Evolutionary conservation across 2,329 filamentous ascomycete species (phyloP), one percentile per base, ranked within the genome.

Genomic region (Conoideocrella luteorostrata): DNA sequence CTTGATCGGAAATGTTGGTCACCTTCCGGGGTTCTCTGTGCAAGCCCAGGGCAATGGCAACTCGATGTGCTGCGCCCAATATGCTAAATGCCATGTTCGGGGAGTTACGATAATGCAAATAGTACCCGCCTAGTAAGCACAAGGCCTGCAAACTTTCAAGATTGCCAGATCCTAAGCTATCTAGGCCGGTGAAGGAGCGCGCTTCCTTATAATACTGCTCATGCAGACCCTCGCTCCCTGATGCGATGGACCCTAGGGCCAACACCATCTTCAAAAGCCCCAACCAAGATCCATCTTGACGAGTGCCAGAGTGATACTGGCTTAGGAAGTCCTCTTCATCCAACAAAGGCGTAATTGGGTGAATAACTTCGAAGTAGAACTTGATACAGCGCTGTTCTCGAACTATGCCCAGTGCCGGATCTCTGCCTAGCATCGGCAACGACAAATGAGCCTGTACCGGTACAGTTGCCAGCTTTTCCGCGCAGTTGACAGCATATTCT

Each of bases 11-110:
- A 9, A 44, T 22, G 1, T 33, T 29, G 0, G 36, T 18, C 7
- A 15, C 32, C 5, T 28, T 18, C 5, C 26, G 20, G 3, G 57
- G 55, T 64, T 88, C 84, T 41, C 83, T 74, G 59, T 88, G 84
- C 13, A 88, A 64, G 2, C 84, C 84, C 22, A 88, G 69, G 1
- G 82, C 80, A 47, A 80, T 84, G n/a, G 84, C 84, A 76, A 88
- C 85, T 43, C 84, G 73, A 44, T 87, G 71, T 4, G 82, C 80
- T 3, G 82, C 83, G 15, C 84, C 84, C 55, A 85, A 76, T 9
- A 88, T 70, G 20, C 82, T 79, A 57, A 86, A 86, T 13, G 84
- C 85, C 69, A 88, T 83, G 56, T 88, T 88, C 2, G 84, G 84
- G 26, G 83, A 74, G 63, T 87, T 87, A 53, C 85, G 78, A 56